phyloP scores from a whole-genome alignment of 2,329 filamentous ascomycete genomes.

The Clarireedia monteithiana region DNA sequence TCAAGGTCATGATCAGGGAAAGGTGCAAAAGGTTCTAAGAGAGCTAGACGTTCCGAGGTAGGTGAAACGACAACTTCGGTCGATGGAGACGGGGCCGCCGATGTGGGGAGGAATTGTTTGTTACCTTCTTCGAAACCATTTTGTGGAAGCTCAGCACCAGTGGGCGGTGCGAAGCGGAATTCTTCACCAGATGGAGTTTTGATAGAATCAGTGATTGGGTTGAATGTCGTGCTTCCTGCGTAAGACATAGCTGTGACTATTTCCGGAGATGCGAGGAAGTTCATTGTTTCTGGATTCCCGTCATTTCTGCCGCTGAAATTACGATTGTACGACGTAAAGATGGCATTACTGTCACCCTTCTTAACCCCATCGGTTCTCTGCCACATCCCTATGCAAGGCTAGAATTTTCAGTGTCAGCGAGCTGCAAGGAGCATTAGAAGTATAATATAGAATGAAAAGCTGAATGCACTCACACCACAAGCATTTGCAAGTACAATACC shows the following conservation, averaged over 20 bases:
- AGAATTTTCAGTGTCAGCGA: background rate
- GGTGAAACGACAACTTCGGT: conserved; percentile 73
- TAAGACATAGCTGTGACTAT: conserved; percentile 95
- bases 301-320: conserved; percentile 98
- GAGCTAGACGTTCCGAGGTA: conserved; percentile 79
- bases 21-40: conserved; percentile 81
- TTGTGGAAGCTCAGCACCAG: conserved; percentile 56
- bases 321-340: conserved; percentile 95
- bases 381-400: conserved; percentile 82
- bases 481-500: conserved; percentile 90
- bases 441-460: background rate
- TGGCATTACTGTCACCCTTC: conserved; percentile 87
- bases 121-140: conserved; percentile 71
- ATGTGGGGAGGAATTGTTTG: conserved; percentile 63
- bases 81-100: conserved; percentile 61
- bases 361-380: conserved; percentile 76
- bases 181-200: conserved; percentile 68
- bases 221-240: conserved; percentile 87
- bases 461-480: conserved; percentile 47
- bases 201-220: conserved; percentile 83
- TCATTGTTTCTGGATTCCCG: conserved; percentile 94
- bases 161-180: conserved; percentile 80
- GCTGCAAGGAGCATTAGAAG: background rate
- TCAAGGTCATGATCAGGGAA: conserved; percentile 73
- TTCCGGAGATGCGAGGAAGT: conserved; percentile 95